Base-by-base conservation (phyloP, 2,329 filamentous ascomycete genomes). In the Monilinia laxa region DNA sequence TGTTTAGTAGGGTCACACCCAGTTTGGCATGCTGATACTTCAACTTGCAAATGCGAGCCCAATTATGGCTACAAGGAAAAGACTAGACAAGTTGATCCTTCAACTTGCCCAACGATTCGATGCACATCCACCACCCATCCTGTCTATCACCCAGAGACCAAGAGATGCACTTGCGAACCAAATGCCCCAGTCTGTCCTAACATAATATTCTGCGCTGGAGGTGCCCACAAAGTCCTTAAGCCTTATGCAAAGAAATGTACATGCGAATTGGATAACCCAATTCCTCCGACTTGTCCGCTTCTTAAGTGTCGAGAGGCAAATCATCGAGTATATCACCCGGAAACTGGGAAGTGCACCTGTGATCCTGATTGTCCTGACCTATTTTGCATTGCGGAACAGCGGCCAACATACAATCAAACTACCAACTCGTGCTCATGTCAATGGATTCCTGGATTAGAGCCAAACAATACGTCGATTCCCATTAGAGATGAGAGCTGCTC, bases 321-420 rank as follows among this genome's bases (percentile, higher is more conserved):
- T 12, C 70, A 71, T 54, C 62, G 69, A 16, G 69, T 72, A 9
- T 72, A 68, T 49, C 65, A 71, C 31, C 65, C 69, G 1, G 68
- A 68, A 9, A 68, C 69, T 0, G 53, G 65, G 23, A 71, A 68
- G 23, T 73, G 71, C 49, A 40, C 16, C 35, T 73, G 71, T 40
- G 64, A 68, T 18, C 28, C 58, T 25, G 70, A 71, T 42, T 71
- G 70, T 59, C 70, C 69, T 14, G 68, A 69, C 38, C 56, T 72
- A 9, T 65, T 70, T 40, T 72, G 71, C 49, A 67, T 70, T 31
- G 64, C 68, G 1, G 68, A 69, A 20, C 20, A 62, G 40, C 64
- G 35, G 12, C 64, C 69, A 2, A 68, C 52, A 12, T 71, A 71
- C 51, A 66, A 69, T 23, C 23, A 45, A n/a, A 52, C 68, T 7